A percentile compares a stretch with the other conserved stretches of the same genome.
These are phyloP conservation scores for Oidium heveae DNA, from an alignment of 2,329 filamentous ascomycete species.

Conservation along the genomic window DNA sequence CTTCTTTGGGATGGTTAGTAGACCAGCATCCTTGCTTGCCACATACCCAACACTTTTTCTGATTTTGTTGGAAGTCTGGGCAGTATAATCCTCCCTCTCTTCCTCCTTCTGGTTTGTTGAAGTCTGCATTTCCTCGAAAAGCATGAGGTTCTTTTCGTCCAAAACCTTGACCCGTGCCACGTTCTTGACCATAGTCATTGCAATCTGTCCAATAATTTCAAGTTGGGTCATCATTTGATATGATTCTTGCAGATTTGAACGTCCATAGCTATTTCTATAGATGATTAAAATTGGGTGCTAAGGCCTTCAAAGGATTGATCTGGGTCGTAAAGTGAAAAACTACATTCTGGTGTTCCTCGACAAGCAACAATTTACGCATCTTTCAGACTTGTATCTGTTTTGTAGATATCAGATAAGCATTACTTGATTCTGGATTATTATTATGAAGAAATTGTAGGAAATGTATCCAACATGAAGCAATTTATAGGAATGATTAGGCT, in stretches of 20 bases:
- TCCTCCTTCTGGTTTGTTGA: not conserved
- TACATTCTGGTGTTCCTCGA: not conserved
- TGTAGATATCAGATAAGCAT: not conserved
- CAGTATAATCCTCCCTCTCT: not conserved
- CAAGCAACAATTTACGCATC: not conserved
- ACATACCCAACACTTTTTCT: not conserved
- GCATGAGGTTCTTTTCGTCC: not conserved
- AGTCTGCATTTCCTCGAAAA: too few species aligned
- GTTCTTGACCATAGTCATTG: not conserved
- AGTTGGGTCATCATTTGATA: not conserved
- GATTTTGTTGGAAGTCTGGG: not conserved
- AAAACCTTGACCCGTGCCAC: not conserved
- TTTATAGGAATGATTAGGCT: not conserved
- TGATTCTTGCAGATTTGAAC: not conserved
- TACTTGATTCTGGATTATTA: not conserved
- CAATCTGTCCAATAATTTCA: not conserved
- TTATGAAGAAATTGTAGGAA: not conserved
- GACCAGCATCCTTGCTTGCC: not conserved
- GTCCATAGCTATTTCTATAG: not conserved
- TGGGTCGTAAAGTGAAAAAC: not conserved
- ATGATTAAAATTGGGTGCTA: not conserved
- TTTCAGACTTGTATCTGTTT: not conserved
- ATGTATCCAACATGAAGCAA: not conserved
- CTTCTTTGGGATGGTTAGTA: not conserved
- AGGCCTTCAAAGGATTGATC: not conserved